Evolutionary conservation across 352 stramenopile species (phyloP).

Genomic region (Globisporangium radiosum): DNA sequence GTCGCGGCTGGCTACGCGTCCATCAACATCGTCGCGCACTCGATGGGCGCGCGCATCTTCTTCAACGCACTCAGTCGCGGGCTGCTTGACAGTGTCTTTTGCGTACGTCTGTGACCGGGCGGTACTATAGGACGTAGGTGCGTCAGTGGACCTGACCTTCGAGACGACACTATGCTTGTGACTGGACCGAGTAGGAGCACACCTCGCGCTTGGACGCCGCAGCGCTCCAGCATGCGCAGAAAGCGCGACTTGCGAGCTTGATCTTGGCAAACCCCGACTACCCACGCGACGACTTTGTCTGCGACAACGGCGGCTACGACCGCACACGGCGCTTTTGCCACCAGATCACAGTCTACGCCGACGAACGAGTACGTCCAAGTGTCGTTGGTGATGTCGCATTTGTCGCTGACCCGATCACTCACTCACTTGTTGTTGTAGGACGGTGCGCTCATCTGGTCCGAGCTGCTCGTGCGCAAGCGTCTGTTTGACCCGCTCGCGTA

Average conservation of each 20-base stretch:
- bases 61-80: conserved; percentile 18
- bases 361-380: conserved; percentile 33
- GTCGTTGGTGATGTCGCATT: too few species aligned
- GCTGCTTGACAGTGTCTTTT: conserved; percentile 21
- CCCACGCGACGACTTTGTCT: conserved; percentile 51
- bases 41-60: conserved; percentile 32
- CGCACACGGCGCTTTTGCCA: conserved; percentile 44
- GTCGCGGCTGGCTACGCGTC: conserved; percentile 25
- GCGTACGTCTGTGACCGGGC: conserved; percentile 10
- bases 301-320: conserved; percentile 47
- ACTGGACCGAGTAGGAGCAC: neutral
- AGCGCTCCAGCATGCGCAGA: neutral
- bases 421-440: conserved; percentile 19
- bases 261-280: conserved; percentile 82
- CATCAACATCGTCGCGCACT: conserved; percentile 32
- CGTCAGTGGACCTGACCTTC: neutral
- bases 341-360: conserved; percentile 73
- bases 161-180: neutral
- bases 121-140: too few species aligned
- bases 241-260: conserved; percentile 34
- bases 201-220: neutral
- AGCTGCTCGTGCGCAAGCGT: conserved; percentile 39
- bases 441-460: conserved; percentile 66
- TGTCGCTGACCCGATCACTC: neutral
- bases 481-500: conserved; percentile 37